Percentiles rank a stretch among this genome's conserved stretches.
These are phyloP conservation scores for Rutidosis leptorrhynchoides DNA, from an alignment of 129 eudicot genomes.

Conservation along the genomic window DNA sequence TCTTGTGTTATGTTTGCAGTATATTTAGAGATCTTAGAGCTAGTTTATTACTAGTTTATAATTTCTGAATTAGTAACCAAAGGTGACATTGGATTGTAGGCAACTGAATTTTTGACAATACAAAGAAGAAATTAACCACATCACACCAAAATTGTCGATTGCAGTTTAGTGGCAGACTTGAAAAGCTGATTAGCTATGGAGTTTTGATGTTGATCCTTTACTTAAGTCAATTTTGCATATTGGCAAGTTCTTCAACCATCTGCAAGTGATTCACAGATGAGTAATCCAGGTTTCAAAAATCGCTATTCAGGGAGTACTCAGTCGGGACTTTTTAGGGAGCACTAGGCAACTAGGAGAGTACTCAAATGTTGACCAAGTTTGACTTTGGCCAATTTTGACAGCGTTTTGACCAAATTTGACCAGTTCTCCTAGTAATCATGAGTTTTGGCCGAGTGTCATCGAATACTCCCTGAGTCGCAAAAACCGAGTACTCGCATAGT, in stretches of 20 bases:
- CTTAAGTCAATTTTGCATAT: slow-evolving; percentile 6
- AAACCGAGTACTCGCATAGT: no score
- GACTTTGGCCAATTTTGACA: no score
- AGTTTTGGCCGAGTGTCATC: no score
- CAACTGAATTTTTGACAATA: background rate
- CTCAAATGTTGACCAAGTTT: no score
- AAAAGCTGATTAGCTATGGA: background rate
- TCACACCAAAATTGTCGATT: background rate
- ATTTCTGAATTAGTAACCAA: background rate
- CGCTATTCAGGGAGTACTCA: no score
- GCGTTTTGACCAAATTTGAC: no score
- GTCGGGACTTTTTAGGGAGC: no score
- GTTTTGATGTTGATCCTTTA: background rate
- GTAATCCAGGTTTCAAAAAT: no score
- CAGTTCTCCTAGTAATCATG: no score
- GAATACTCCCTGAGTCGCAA: no score
- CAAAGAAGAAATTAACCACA: background rate
- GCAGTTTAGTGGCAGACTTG: background rate
- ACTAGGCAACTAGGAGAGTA: no score
- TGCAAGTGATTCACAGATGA: no score
- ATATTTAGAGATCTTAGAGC: background rate
- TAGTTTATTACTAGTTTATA: background rate
- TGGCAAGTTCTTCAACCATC: slow-evolving; percentile 21
- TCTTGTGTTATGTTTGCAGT: slow-evolving; percentile 1
- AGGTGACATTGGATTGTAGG: background rate